Base-by-base conservation (phyloP, 257 asterid species). In the Solanum gracilifrons region DNA sequence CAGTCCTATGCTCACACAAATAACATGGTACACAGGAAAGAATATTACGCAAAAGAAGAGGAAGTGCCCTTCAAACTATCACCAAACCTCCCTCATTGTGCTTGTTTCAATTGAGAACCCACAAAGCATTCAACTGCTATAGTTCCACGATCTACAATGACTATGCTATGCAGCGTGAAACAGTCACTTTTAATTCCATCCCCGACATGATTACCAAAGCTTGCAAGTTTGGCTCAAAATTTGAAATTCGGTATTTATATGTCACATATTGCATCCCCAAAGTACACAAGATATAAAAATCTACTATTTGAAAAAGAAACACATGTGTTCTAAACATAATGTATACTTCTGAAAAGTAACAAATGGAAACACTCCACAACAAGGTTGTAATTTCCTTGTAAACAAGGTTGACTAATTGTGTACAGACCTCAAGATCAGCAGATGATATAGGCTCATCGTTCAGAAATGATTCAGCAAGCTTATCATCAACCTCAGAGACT, bases 401-500 rank as follows among this genome's bases (percentile, higher is more conserved):
- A 79, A 27, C 43, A 82, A 82, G 29, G 3, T 82, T 29, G 43
- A 73, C 75, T 43, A 72, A 32, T 39, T 85, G 87, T 85, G 76
- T 55, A 35, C 90, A 31, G 41, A 97, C 99, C 99, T 96, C 98
- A 62, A 97, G 99, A 41, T 95, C 96, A 83, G 92, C 43, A 86
- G 94, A 87, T 86, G 96, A 91, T 92, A 97, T 95, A 91, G 99
- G 98, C 75, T 97, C 99, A 88, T 97, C 99, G 37, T 93, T 94
- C 58, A 97, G 96, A 91, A 96, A 97, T 83, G 92, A 88, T 90
- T 95, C 99, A 2, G 99, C 99, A 88, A 97, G 98, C 86, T 90
- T 82, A 89, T 97, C 99, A 91, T 97, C 99, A 91, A 97, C 99
- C 94, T 97, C 99, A 31, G 99, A 97, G 82, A 96, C 99, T 27